phyloP scores from a whole-genome alignment of 106 monocot genomes.

The Dendrobium officinale region DNA sequence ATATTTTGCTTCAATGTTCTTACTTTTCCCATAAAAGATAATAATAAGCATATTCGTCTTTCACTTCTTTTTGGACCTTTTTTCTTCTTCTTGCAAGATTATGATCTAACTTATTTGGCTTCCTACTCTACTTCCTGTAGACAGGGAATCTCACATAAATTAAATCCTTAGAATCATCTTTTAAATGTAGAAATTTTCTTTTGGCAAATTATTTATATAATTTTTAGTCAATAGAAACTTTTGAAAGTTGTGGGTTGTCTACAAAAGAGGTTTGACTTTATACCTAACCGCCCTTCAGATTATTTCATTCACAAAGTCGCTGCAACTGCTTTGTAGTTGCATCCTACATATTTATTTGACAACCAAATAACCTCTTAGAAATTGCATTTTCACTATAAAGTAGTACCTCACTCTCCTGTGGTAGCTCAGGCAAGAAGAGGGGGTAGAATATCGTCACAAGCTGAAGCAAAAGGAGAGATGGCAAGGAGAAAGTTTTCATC shows the following conservation, averaged over 20 bases:
- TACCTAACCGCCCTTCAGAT: neutral
- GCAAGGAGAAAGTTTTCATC: conserved; percentile 21
- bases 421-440: conserved; percentile 7
- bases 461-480: neutral
- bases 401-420: neutral
- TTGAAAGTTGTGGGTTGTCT: neutral
- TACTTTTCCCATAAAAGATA: neutral
- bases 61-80: neutral
- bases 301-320: neutral
- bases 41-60: neutral
- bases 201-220: neutral
- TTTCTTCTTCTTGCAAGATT: neutral
- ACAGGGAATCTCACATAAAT: neutral
- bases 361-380: neutral
- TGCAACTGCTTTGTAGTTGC: neutral
- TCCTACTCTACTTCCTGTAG: neutral
- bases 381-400: neutral
- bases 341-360: neutral
- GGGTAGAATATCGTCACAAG: neutral
- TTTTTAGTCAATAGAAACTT: neutral
- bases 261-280: neutral
- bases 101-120: too few species aligned
- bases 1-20: neutral
- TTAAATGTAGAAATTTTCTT: neutral
- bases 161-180: neutral